Base-by-base conservation (phyloP, 108 stramenopile species). In the Cylindrotheca fusiformis region DNA sequence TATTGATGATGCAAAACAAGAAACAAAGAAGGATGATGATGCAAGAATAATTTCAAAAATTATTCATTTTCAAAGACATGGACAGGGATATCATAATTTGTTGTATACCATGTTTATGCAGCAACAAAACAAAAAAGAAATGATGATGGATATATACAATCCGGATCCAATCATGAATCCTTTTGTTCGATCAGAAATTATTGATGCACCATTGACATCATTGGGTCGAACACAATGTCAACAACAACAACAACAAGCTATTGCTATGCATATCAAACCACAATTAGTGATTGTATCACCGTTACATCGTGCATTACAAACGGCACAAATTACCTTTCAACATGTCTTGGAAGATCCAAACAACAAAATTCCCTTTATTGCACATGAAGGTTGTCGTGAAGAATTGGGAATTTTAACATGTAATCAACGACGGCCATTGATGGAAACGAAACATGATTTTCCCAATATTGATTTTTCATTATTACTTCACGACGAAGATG, bases 61-160 rank as follows among this genome's bases (percentile, higher is more conserved):
- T 5, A 67, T 85, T 58, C 84, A 85, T 68, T 85, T 85, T 51
- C 84, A 85, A 72, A 63, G 84, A n/a, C 84, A 85, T 52, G 84
- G 74, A 36, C 81, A 82, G 60, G 84, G 80, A 41, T 85, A 74
- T 60, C 84, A 85, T 52, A 85, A 85, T 65, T 64, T 81, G 12
- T 72, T 84, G 22, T 75, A 76, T 46, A 72, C 77, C 41, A 55
- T 63, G 10, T 28, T 63, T 3, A 8, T 74, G 64, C 71, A 63
- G 65, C 49, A 69, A 22, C 78, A 83, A 54, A 18, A 41, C 10
- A 27, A 20, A 26, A 58, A 48, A 2, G 36, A 36, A 19, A 52
- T 62, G 0, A 41, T 68, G 18, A 47, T 21, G 5, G 77, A 81
- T 47, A 63, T 84, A 48, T 77, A 84, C 48, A 57, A 51, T 4